These are phyloP conservation scores for Leishmania arabica DNA, from an alignment of 208 protist genomes.

Conservation along the genomic window DNA sequence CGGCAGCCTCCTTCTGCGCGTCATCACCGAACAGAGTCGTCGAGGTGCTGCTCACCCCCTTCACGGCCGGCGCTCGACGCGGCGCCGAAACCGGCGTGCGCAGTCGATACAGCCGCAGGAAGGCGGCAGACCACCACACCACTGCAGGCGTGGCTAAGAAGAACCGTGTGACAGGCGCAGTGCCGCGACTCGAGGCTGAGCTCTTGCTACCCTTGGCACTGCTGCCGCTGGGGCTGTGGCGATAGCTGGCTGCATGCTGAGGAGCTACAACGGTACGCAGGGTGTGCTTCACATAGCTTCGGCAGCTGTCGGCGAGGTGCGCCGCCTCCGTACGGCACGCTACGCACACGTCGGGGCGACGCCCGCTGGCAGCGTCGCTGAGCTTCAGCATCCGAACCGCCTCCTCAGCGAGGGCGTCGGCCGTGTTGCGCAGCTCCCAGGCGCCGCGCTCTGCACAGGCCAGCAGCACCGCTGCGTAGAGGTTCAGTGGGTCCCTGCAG, in stretches of 20 bases:
- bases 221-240: background rate
- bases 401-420: constrained; percentile 33
- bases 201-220: background rate
- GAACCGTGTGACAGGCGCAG: constrained; percentile 23
- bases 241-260: background rate
- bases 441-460: constrained; percentile 39
- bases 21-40: background rate
- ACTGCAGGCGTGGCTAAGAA: constrained; percentile 50
- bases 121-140: constrained; percentile 42
- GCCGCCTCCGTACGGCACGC: constrained; percentile 26
- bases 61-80: background rate
- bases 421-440: constrained; percentile 23
- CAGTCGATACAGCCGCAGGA: constrained; percentile 38
- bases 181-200: background rate
- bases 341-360: constrained; percentile 28
- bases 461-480: constrained; percentile 47
- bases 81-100: constrained; percentile 15
- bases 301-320: constrained; percentile 19
- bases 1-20: background rate
- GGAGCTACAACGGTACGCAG: constrained; percentile 11
- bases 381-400: constrained; percentile 25
- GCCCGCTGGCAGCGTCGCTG: constrained; percentile 21
- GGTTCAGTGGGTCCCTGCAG: constrained; percentile 39
- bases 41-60: background rate
- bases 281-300: constrained; percentile 23